Evolutionary conservation across 75 land plant genomes (phyloP).

Genomic region (Pinus tabuliformis): DNA sequence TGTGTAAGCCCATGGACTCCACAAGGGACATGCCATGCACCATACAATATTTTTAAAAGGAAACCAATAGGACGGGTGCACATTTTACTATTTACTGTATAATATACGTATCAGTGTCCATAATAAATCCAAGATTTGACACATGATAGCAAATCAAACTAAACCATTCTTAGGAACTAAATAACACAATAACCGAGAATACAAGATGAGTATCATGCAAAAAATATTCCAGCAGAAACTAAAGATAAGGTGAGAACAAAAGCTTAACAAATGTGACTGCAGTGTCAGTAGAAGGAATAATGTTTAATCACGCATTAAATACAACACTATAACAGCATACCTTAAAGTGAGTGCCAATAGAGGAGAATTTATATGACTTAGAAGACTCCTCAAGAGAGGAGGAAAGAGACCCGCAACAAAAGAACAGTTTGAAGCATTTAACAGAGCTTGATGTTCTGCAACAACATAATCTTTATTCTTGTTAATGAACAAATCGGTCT

Average conservation of each 20-base stretch:
- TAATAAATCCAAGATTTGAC: not conserved
- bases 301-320: too few species aligned
- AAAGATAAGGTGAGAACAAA: not conserved
- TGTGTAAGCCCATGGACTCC: too few species aligned
- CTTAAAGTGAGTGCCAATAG: constrained; percentile 96
- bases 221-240: not conserved
- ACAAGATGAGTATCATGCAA: not conserved
- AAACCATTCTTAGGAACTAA: not conserved
- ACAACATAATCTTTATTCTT: constrained; percentile 99
- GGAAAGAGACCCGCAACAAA: constrained; percentile 92
- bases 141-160: not conserved
- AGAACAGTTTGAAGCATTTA: constrained; percentile 78
- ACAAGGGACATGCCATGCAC: too few species aligned
- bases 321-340: constrained; percentile 18
- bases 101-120: not conserved
- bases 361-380: constrained; percentile 91
- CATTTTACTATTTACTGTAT: too few species aligned
- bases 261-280: too few species aligned
- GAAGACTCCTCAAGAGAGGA: constrained; percentile 73
- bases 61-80: too few species aligned
- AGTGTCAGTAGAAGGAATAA: too few species aligned
- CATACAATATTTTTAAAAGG: too few species aligned
- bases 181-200: not conserved
- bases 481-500: constrained; percentile 91
- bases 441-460: constrained; percentile 95